phyloP scores from a whole-genome alignment of 352 stramenopile genomes.

The Globisporangium alternatum region DNA sequence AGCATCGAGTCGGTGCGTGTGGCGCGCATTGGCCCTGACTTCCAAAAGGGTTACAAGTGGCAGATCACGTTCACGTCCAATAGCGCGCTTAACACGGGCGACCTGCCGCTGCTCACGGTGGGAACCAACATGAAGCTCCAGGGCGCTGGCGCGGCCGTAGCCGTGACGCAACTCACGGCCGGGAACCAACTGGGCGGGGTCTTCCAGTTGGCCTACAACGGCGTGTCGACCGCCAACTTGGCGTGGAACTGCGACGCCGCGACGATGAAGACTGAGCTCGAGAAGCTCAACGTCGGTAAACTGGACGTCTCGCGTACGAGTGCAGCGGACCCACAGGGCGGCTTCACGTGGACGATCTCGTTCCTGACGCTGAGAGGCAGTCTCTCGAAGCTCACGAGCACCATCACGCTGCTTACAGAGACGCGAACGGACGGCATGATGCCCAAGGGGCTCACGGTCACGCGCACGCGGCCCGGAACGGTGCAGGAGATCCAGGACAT shows the following conservation, averaged over 20 bases:
- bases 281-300: constrained; percentile 48
- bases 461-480: constrained; percentile 39
- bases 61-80: constrained; percentile 75
- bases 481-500: constrained; percentile 69
- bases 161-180: constrained; percentile 28
- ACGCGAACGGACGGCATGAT: constrained; percentile 41
- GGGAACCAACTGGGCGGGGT: constrained; percentile 70
- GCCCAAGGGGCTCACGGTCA: constrained; percentile 52
- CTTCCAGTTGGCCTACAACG: constrained; percentile 57
- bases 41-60: constrained; percentile 72
- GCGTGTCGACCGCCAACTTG: constrained; percentile 68
- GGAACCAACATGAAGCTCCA: constrained; percentile 33
- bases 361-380: constrained; percentile 80
- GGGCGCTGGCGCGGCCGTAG: constrained; percentile 32
- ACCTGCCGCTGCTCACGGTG: constrained; percentile 58
- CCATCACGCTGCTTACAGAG: constrained; percentile 39
- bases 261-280: constrained; percentile 64
- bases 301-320: constrained; percentile 59
- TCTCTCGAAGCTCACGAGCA: constrained; percentile 31
- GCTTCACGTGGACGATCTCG: constrained; percentile 94
- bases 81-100: constrained; percentile 42
- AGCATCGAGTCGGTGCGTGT: constrained; percentile 68
- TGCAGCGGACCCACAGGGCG: constrained; percentile 74
- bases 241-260: constrained; percentile 66
- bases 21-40: constrained; percentile 42